Percentiles rank a stretch among this genome's conserved stretches.
Conservation (phyloP, 1,139 yeast genomes). For the Taphrina wiesneri region DNA sequence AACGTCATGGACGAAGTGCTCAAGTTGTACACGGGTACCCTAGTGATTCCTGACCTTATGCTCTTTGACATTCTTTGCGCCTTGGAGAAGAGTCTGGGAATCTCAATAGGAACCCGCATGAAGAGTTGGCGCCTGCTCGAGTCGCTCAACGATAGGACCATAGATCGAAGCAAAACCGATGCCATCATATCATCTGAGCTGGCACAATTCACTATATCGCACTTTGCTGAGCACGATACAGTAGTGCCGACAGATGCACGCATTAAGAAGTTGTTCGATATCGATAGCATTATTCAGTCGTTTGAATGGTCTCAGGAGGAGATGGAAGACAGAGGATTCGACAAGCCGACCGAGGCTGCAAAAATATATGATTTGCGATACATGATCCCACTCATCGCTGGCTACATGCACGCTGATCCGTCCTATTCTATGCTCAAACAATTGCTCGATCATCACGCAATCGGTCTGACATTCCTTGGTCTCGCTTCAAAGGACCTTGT, state of each 20-base stretch:
- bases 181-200: neutral
- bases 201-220: constrained; percentile 2
- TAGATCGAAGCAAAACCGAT: neutral
- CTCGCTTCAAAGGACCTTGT: constrained; percentile 29
- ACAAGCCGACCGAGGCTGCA: neutral
- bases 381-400: constrained; percentile 37
- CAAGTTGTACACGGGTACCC: constrained; percentile 10
- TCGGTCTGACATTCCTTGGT: constrained; percentile 33
- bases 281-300: neutral
- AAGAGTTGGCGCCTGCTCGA: constrained; percentile 20
- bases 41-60: neutral
- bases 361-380: constrained; percentile 38
- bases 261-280: neutral
- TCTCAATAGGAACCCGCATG: constrained; percentile 17
- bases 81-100: neutral
- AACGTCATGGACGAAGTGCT: constrained; percentile 15
- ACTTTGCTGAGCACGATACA: constrained; percentile 4
- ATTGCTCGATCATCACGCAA: constrained; percentile 29
- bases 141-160: neutral
- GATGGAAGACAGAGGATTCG: neutral
- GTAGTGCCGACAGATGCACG: neutral
- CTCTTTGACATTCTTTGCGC: constrained; percentile 3
- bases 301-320: neutral
- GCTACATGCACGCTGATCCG: constrained; percentile 24
- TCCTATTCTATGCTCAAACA: constrained; percentile 20